A percentile compares a stretch with the other conserved stretches of the same genome.
phyloP scores from a whole-genome alignment of 179 eudicot species.

The Silene coronaria region DNA sequence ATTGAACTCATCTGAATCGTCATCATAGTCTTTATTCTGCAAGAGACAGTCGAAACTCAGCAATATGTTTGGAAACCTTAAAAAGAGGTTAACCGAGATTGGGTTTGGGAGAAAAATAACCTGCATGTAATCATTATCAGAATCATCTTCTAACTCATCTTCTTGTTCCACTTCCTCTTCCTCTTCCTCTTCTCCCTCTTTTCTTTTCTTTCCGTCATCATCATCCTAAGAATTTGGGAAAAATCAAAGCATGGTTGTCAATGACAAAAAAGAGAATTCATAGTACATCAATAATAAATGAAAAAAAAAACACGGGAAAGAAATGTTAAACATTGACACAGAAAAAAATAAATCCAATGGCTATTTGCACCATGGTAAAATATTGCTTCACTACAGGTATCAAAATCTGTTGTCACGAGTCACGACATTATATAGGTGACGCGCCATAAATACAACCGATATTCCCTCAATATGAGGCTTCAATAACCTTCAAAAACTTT shows the following conservation, averaged over 20 bases:
- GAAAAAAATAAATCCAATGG: too few relatives aligned
- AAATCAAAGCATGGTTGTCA: neutral
- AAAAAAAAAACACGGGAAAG: neutral
- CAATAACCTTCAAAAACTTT: too few relatives aligned
- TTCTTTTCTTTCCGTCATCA: conserved; percentile 10
- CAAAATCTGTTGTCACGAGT: too few relatives aligned
- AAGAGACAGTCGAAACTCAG: conserved; percentile 1
- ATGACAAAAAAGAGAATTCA: neutral
- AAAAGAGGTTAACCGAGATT: neutral
- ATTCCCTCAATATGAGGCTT: too few relatives aligned
- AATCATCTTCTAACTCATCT: conserved; percentile 20
- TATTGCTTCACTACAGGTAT: too few relatives aligned
- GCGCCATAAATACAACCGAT: too few relatives aligned
- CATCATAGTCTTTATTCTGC: conserved; percentile 17
- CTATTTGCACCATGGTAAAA: too few relatives aligned
- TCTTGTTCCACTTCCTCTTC: conserved; percentile 24
- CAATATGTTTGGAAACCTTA: neutral
- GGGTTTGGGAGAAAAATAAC: conserved; percentile 10
- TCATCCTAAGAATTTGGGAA: conserved; percentile 18
- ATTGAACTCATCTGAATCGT: conserved; percentile 29
- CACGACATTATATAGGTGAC: too few relatives aligned
- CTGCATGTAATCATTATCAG: conserved; percentile 19
- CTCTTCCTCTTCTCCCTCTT: conserved; percentile 21
- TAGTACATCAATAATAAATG: neutral
- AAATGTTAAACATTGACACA: too few relatives aligned